Evolutionary conservation across 2,329 filamentous ascomycete species (phyloP), one percentile per base, ranked within the genome.

Genomic region (Colletotrichum liaoningense): DNA sequence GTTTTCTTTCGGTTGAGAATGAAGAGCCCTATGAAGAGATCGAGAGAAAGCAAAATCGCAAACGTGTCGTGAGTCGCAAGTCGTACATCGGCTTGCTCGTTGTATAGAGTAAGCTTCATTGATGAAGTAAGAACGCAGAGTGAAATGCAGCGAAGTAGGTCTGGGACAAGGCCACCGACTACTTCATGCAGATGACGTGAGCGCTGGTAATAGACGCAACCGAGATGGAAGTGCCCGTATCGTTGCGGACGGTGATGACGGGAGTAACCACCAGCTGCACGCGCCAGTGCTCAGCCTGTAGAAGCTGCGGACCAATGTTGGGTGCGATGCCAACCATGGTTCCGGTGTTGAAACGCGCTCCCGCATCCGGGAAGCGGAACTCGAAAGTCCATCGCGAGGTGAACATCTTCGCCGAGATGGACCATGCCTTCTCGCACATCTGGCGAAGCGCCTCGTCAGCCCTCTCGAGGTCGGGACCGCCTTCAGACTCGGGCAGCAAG

Each of bases 251-350:
- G 2, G 87, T 89, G 58, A 90, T 84, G 9, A 87, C 84, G 1
- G 89, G 89, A 0, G 88, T 89, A 5, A 88, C 86, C 33, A 88
- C 86, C 1, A 90, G 82, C 66, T 86, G 85, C n/a, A 91, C 79
- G 5, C 88, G 85, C 80, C 83, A 86, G 76, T 89, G 87, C 76
- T 84, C 83, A 6, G 83, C 80, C 80, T 89, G 87, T 24, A 90
- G 79, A 64, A 85, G 81, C 67, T 82, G 78, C 0, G 84, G 81
- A 46, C 86, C 82, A 33, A 81, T 76, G 46, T 78, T 75, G 28
- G 83, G 82, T 79, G 88, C 88, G 73, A 88, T 82, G 67, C 75
- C 84, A 58, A 81, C 80, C 85, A 88, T 91, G 75, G 81, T 84
- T 75, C 87, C 83, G 70, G 82, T 82, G 19, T 79, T 84, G 81